These are phyloP conservation scores for Aspergillus sp. DNA, from an alignment of 2,329 filamentous ascomycete species.

Conservation along the genomic window DNA sequence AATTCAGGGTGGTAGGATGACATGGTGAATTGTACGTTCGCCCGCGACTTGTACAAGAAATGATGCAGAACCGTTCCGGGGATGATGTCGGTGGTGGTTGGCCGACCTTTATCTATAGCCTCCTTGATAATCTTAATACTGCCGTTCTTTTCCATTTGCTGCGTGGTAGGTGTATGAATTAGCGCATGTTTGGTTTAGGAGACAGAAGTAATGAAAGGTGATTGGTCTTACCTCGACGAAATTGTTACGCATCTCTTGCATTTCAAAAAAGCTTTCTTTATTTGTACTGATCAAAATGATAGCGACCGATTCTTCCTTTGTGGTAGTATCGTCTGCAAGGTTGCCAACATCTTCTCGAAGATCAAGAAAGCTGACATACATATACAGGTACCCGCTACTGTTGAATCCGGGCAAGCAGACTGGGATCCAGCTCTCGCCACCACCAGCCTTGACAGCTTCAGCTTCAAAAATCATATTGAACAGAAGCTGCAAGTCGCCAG, in stretches of 20 bases:
- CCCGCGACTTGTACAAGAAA: constrained; percentile 92
- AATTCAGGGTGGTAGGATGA: constrained; percentile 75
- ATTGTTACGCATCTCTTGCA: constrained; percentile 69
- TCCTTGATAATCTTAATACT: constrained; percentile 71
- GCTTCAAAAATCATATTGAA: constrained; percentile 99
- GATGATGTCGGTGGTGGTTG: constrained; percentile 70
- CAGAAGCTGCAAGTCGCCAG: constrained; percentile 90
- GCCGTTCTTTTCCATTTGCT: constrained; percentile 73
- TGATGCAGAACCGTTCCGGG: constrained; percentile 80
- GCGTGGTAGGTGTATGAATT: constrained; percentile 12
- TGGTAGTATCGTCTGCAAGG: constrained; percentile 42
- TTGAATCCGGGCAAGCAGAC: constrained; percentile 96
- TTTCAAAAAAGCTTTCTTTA: constrained; percentile 88
- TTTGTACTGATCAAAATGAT: constrained; percentile 89
- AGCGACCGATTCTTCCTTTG: constrained; percentile 71
- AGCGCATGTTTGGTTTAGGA: constrained; percentile 24
- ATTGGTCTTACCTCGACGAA: constrained; percentile 53
- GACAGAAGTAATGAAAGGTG: not conserved
- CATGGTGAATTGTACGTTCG: constrained; percentile 96
- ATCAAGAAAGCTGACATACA: constrained; percentile 97
- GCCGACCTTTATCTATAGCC: constrained; percentile 70
- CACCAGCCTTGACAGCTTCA: constrained; percentile 83
- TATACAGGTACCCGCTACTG: constrained; percentile 93
- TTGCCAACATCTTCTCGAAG: constrained; percentile 51
- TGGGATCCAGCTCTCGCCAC: constrained; percentile 97